Evolutionary conservation across 176 grass and related monocot species (phyloP), one percentile per base, ranked within the genome.

Genomic region (Aegilops longissima): DNA sequence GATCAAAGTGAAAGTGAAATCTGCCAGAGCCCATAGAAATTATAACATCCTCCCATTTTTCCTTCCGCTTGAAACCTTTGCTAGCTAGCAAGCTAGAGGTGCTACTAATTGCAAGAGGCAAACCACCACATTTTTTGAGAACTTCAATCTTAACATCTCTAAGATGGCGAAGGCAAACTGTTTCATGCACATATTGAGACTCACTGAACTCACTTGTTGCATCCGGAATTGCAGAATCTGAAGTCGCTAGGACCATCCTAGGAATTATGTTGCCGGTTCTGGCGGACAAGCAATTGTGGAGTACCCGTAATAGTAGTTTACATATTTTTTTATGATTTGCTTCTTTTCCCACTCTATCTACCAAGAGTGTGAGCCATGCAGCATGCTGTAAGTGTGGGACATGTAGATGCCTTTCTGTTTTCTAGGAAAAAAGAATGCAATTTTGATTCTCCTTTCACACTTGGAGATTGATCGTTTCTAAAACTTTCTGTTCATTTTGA

Each of bases 161-260:
- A 39, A 39, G 38, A 39, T 39, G 38, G 38, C 38, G 6, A 39
- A 6, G 38, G 38, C 38, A 39, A 39, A 39, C 8, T 39, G 7
- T 3, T 38, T 38, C 1, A 38, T 39, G 38, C 38, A 9, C 38
- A 39, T 39, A 39, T 39, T 39, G 38, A 39, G 38, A 39, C 38
- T 39, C 35, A 36, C 35, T 36, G 38, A 39, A 77, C 29, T 77
- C 25, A 67, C 75, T 74, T 18, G 27, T 82, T 81, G n/a, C 45
- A 34, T 85, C 56, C 59, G 25, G 81, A 18, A 83, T 27, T 89
- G 87, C 91, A 95, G 95, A 98, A 98, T 67, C 20, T 98, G 83
- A 98, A 95, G 87, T 67, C 90, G 61, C 87, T 95, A 56, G 88
- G n/a, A 45, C 84, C 39, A 64, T 79, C 84, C 12, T 40, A 81